Percentiles rank a stretch among this genome's conserved stretches.
These are phyloP conservation scores for Butyriboletus loyo DNA, from an alignment of 768 basidiomycete genomes.

Conservation along the genomic window DNA sequence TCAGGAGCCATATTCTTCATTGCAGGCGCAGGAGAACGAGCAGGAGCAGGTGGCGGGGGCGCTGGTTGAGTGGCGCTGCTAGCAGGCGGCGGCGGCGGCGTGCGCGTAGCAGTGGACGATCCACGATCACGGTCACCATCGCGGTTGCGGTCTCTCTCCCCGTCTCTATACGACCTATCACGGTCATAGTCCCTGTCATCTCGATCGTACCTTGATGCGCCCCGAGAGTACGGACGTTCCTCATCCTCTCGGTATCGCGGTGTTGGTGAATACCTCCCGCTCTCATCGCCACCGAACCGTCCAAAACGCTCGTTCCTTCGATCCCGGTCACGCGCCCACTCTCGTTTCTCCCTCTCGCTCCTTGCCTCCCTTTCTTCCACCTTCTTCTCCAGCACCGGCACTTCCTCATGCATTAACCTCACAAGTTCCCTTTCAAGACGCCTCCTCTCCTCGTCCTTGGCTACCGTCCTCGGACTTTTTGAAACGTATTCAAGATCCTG, in stretches of 20 bases:
- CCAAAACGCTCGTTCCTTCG: slow-evolving; percentile 79
- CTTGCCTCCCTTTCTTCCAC: slow-evolving; percentile 76
- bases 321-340: slow-evolving; percentile 78
- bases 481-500: slow-evolving; percentile 89
- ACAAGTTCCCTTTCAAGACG: slow-evolving; percentile 86
- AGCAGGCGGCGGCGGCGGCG: slow-evolving; percentile 47
- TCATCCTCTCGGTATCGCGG: slow-evolving; percentile 39
- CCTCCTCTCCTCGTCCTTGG: slow-evolving; percentile 83
- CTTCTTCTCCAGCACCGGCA: slow-evolving; percentile 87
- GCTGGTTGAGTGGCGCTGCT: slow-evolving; percentile 31
- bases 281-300: slow-evolving; percentile 52
- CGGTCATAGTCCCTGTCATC: slow-evolving; percentile 39
- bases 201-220: slow-evolving; percentile 33
- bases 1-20: slow-evolving; percentile 78
- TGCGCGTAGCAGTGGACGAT: slow-evolving; percentile 37
- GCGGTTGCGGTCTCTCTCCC: slow-evolving; percentile 16
- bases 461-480: slow-evolving; percentile 64
- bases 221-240: slow-evolving; percentile 54
- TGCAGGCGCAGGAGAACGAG: slow-evolving; percentile 58
- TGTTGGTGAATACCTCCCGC: slow-evolving; percentile 32
- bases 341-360: slow-evolving; percentile 73
- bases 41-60: slow-evolving; percentile 48
- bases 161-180: slow-evolving; percentile 31
- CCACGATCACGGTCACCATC: slow-evolving; percentile 35
- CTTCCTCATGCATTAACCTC: slow-evolving; percentile 80